Evolutionary conservation across 805 yeast species (phyloP).

Genomic region (Sugiyamaella floridensis): DNA sequence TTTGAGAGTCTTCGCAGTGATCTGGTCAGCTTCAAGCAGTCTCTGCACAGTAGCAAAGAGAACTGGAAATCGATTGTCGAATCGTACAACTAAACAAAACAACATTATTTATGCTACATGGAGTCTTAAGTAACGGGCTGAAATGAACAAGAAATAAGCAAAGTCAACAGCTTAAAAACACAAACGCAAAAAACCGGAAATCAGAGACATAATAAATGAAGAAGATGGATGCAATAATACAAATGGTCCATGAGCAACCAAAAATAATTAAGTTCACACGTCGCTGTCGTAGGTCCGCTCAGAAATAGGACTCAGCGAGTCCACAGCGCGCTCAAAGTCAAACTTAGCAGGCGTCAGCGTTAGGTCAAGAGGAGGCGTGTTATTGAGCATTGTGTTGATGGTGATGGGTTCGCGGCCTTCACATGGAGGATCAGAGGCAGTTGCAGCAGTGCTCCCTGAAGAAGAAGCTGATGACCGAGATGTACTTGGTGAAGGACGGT

Average conservation of each 20-base stretch:
- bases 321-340: neutral
- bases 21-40: neutral
- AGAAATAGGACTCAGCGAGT: slow-evolving; percentile 16
- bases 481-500: neutral
- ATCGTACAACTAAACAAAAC: neutral
- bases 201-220: neutral
- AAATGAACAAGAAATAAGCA: neutral
- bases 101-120: neutral
- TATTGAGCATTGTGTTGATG: slow-evolving; percentile 1
- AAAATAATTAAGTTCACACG: neutral
- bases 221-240: neutral
- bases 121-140: neutral
- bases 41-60: neutral
- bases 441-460: neutral
- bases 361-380: neutral
- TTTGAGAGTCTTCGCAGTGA: neutral
- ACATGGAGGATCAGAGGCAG: neutral
- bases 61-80: neutral
- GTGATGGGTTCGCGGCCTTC: neutral
- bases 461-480: slow-evolving; percentile 2
- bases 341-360: neutral
- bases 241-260: neutral
- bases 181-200: neutral
- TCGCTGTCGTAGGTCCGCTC: slow-evolving; percentile 13
- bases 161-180: neutral